These are phyloP conservation scores for Aspergillus pseudotamarii DNA, from an alignment of 2,329 filamentous ascomycete genomes.

Conservation along the genomic window DNA sequence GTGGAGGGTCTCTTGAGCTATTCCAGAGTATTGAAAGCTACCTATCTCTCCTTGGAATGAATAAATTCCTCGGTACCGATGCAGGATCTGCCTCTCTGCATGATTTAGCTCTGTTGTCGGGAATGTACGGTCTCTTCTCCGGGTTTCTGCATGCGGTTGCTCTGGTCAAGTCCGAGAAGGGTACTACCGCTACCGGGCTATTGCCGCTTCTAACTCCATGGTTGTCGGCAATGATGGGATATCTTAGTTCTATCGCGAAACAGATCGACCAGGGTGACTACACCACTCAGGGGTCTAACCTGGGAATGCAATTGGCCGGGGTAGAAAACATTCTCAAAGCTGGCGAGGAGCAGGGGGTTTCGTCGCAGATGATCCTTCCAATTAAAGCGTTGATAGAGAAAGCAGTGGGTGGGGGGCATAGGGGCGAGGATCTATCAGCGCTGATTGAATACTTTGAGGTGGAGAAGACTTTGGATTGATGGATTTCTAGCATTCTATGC, in stretches of 20 bases:
- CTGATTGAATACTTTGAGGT: constrained; percentile 9
- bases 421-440: constrained; percentile 8
- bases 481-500: not conserved
- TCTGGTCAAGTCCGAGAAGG: constrained; percentile 8
- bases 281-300: constrained; percentile 10
- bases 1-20: not conserved
- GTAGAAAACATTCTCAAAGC: constrained; percentile 10
- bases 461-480: not conserved
- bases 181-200: constrained; percentile 1
- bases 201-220: constrained; percentile 11
- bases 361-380: constrained; percentile 4
- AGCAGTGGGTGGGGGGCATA: constrained; percentile 10
- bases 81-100: constrained; percentile 15
- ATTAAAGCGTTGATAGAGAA: constrained; percentile 1
- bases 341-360: constrained; percentile 9
- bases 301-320: constrained; percentile 14
- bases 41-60: constrained; percentile 4
- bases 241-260: constrained; percentile 11
- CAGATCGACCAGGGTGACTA: constrained; percentile 15
- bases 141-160: constrained; percentile 18
- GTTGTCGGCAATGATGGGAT: constrained; percentile 14
- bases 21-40: constrained; percentile 2
- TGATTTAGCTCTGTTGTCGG: constrained; percentile 16
- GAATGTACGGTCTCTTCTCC: constrained; percentile 20
- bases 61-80: constrained; percentile 11